phyloP scores from a whole-genome alignment of 2,329 filamentous ascomycete genomes.

The Pseudopyricularia cyperi region DNA sequence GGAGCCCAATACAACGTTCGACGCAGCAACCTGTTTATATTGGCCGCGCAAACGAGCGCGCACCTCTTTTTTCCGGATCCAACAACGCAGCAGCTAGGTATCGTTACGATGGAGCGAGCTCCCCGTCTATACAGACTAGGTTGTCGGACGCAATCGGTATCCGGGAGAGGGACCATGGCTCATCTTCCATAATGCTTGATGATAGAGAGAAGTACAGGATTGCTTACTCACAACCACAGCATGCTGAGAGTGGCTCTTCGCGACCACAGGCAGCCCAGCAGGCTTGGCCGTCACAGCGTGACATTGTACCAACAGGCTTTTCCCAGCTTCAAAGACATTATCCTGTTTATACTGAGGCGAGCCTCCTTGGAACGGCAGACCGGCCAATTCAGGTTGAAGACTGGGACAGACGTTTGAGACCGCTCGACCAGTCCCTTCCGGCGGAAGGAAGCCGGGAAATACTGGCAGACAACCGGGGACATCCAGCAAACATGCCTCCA shows the following conservation, averaged over 20 bases:
- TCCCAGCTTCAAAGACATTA: background rate
- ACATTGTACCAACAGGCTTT: background rate
- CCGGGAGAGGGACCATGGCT: background rate
- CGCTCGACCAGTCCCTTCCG: background rate
- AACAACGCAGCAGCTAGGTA: background rate
- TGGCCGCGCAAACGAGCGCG: background rate
- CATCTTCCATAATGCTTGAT: background rate
- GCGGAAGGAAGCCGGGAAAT: background rate
- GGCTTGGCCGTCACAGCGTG: background rate
- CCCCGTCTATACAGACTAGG: background rate
- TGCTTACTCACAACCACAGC: background rate
- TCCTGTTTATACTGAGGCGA: background rate
- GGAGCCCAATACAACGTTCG: background rate
- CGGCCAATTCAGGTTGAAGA: constrained; percentile 5
- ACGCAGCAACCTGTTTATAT: background rate
- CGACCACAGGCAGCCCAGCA: background rate
- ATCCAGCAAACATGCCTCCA: background rate
- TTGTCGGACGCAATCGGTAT: background rate
- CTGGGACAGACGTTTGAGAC: background rate
- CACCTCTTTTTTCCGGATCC: background rate
- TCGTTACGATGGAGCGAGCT: background rate
- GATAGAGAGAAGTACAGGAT: background rate
- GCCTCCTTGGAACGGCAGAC: constrained; percentile 2
- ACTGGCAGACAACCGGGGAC: background rate
- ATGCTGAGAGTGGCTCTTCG: background rate